Evolutionary conservation across 2,329 filamentous ascomycete genomes (phyloP).

Genomic region (Aspergillaceae sp.): DNA sequence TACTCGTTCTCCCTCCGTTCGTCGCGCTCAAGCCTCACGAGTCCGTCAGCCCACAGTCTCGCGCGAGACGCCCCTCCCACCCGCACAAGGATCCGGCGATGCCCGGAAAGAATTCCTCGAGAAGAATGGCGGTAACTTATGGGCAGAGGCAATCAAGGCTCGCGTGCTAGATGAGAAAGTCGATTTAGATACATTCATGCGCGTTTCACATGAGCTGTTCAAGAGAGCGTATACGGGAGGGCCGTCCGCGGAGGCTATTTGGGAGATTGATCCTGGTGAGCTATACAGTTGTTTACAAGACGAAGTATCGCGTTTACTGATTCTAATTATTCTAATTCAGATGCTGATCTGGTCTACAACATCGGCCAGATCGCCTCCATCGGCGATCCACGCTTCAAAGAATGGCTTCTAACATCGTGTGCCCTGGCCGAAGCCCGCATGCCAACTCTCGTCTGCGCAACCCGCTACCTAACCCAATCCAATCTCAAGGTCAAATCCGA

Average conservation of each 20-base stretch:
- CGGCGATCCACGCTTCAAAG: slow-evolving; percentile 2
- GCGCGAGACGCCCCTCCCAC: not conserved
- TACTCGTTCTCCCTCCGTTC: slow-evolving; percentile 6
- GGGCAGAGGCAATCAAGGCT: not conserved
- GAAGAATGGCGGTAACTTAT: not conserved
- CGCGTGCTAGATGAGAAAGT: not conserved
- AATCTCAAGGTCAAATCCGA: not conserved
- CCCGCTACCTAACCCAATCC: slow-evolving; percentile 2
- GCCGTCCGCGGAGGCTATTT: slow-evolving; percentile 1
- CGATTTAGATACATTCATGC: not conserved
- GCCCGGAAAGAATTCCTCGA: not conserved
- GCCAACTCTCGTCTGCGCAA: slow-evolving; percentile 10
- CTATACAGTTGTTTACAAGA: not conserved
- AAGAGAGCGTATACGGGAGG: not conserved
- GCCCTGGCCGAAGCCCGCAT: slow-evolving; percentile 14
- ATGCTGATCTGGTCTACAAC: slow-evolving; percentile 17
- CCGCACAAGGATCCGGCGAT: not conserved
- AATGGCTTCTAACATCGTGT: slow-evolving; percentile 16
- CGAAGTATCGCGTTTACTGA: not conserved
- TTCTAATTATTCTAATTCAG: slow-evolving; percentile 3
- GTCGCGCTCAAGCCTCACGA: slow-evolving; percentile 1
- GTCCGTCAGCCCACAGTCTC: not conserved
- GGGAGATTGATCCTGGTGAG: slow-evolving; percentile 13
- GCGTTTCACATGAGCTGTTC: not conserved
- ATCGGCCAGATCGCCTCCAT: slow-evolving; percentile 11